phyloP scores from a whole-genome alignment of 2,329 filamentous ascomycete species.

The Aspergillus sergii region DNA sequence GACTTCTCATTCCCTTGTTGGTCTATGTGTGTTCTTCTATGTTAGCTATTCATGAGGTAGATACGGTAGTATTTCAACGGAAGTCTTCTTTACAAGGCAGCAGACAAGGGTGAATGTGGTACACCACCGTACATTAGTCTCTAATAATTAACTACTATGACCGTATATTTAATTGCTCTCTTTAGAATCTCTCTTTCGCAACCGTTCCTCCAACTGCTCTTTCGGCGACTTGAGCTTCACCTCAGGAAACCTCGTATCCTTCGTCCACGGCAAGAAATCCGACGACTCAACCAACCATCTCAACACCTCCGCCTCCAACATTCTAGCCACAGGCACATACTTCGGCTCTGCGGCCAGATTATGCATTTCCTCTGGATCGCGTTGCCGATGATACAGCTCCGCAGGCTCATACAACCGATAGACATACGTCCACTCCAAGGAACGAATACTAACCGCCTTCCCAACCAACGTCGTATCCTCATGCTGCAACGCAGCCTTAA shows the following conservation, averaged over 20 bases:
- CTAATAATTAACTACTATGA: not conserved
- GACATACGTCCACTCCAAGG: constrained; percentile 44
- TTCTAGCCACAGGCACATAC: not conserved
- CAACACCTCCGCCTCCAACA: constrained; percentile 38
- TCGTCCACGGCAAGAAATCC: constrained; percentile 41
- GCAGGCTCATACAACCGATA: constrained; percentile 51
- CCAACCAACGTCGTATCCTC: constrained; percentile 48
- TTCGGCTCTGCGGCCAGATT: constrained; percentile 31
- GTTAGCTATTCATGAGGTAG: too few species aligned
- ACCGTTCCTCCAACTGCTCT: constrained; percentile 15
- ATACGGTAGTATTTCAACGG: too few species aligned
- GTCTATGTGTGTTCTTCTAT: rapidly evolving
- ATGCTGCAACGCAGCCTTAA: constrained; percentile 51
- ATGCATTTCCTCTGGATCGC: constrained; percentile 31
- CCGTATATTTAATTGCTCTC: not conserved
- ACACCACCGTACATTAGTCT: too few species aligned
- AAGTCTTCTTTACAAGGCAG: too few species aligned
- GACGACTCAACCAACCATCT: constrained; percentile 42
- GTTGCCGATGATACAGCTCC: constrained; percentile 46
- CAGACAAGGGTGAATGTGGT: too few species aligned
- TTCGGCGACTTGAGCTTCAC: constrained; percentile 36
- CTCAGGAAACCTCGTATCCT: constrained; percentile 39
- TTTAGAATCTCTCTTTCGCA: not conserved
- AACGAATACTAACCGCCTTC: constrained; percentile 39
- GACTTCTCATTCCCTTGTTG: too few species aligned